Base-by-base conservation (phyloP, 2,329 filamentous ascomycete species). In the Endothia cerciana region DNA sequence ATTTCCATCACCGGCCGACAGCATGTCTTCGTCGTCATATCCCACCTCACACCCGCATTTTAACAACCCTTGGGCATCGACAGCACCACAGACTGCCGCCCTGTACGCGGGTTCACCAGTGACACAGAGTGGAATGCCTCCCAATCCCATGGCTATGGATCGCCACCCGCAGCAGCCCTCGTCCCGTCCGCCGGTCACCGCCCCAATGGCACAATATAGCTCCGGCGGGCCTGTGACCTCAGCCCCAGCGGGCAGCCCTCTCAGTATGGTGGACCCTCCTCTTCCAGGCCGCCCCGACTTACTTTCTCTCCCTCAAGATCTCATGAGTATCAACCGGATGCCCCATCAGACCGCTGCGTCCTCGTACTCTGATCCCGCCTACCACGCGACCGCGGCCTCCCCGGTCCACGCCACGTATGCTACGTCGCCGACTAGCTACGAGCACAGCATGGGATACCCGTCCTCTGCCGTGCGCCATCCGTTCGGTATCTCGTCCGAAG, bases 11-110 rank as follows among this genome's bases (percentile, higher is more conserved):
- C 95, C 57, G n/a, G 40, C 94, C 83, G 92, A 94, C 77, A 85
- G 87, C 77, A 89, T 93, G 84, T 88, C 91, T 77, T 78, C 61
- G 19, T 30, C 80, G 72, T 30, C 80, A 72, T 93, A 92, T 79
- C 77, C 83, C 74, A 76, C 85, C 82, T 75, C 84, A 80, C 75
- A 81, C 49, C 88, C 91, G 70, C 91, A 95, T 70, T 97, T 97
- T 82, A 93, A 91, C 74, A 95, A 97, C 78, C 93, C 93, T 51
- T 97, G 94, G 94, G 83, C 83, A 57, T 82, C 88, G 76, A 76
- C 69, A 67, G 80, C 76, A 69, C 80, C 82, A 70, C 83, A 76
- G 73, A 82, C 75, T 80, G 82, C 87, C 80, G 79, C 83, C 83
- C 79, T 94, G 84, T 85, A 89, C 83, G 74, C 83, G 76, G 78